Evolutionary conservation across 1,284 basidiomycete genomes (phyloP).

Genomic region (Papiliotrema fonsecae): DNA sequence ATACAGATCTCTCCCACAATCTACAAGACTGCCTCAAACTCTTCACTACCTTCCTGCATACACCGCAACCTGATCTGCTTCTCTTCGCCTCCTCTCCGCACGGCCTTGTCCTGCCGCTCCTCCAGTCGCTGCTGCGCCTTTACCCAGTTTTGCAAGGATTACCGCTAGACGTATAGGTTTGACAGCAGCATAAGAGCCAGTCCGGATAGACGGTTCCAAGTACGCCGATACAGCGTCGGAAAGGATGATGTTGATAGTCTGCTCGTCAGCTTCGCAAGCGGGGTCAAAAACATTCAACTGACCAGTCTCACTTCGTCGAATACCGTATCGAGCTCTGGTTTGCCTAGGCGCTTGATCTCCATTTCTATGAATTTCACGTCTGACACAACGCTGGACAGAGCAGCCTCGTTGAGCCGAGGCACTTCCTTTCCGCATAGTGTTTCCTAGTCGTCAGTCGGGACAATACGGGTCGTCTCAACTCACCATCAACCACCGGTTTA

Average conservation of each 20-base stretch:
- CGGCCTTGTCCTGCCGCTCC: slow-evolving; percentile 48
- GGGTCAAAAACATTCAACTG: no score
- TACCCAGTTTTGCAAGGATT: slow-evolving; percentile 73
- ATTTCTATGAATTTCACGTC: slow-evolving; percentile 81
- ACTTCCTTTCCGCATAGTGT: slow-evolving; percentile 54
- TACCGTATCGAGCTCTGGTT: slow-evolving; percentile 63
- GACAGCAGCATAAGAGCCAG: slow-evolving; percentile 65
- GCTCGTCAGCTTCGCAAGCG: neutral
- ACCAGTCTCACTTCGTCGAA: slow-evolving; percentile 79
- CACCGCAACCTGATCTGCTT: slow-evolving; percentile 59
- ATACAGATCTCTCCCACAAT: no score
- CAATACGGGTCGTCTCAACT: slow-evolving; percentile 9
- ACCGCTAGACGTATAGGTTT: slow-evolving; percentile 69
- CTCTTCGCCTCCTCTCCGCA: slow-evolving; percentile 64
- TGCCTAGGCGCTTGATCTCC: slow-evolving; percentile 68
- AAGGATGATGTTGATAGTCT: slow-evolving; percentile 76
- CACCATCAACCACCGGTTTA: slow-evolving; percentile 79
- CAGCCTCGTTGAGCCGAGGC: slow-evolving; percentile 80
- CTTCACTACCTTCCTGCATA: slow-evolving; percentile 10
- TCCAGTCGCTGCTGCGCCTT: slow-evolving; percentile 54
- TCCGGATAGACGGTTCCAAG: slow-evolving; percentile 66
- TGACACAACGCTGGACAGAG: slow-evolving; percentile 71
- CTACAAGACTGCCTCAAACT: no score
- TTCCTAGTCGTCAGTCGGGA: slow-evolving; percentile 27
- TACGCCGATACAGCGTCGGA: slow-evolving; percentile 71